phyloP scores from a whole-genome alignment of 495 filamentous ascomycete genomes.

The Aspergillus nanangensis region DNA sequence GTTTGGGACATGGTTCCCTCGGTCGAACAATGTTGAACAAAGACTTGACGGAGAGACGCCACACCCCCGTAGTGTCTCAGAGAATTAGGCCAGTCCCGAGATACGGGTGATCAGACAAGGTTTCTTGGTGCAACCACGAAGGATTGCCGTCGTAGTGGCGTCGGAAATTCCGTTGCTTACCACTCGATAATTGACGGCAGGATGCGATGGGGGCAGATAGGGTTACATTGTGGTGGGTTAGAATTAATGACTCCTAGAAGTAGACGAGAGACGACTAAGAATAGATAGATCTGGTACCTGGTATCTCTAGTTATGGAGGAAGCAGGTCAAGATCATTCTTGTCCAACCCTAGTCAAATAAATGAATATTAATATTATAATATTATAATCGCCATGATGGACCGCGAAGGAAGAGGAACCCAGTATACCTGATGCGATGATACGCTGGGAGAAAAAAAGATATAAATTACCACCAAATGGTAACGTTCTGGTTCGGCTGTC shows the following conservation, averaged over 20 bases:
- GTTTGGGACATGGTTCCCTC: too few species aligned
- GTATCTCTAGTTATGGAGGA: not conserved
- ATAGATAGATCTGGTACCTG: not conserved
- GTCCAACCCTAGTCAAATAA: too few species aligned
- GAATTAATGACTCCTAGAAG: too few species aligned
- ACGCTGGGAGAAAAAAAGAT: too few species aligned
- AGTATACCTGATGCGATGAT: too few species aligned
- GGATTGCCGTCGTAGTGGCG: conserved; percentile 1
- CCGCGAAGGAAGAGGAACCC: too few species aligned
- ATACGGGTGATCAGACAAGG: not conserved
- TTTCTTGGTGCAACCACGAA: not conserved
- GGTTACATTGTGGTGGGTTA: conserved; percentile 5
- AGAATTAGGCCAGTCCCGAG: not conserved
- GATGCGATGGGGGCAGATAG: not conserved
- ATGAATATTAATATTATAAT: too few species aligned
- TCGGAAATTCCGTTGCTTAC: not conserved
- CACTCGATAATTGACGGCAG: not conserved
- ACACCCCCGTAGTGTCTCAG: not conserved
- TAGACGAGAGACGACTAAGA: not conserved
- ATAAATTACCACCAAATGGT: too few species aligned
- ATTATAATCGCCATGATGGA: too few species aligned
- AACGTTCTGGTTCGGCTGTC: too few species aligned
- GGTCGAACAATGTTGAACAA: not conserved
- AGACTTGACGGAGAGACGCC: not conserved
- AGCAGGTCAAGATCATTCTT: too few species aligned